Evolutionary conservation across 2,329 filamentous ascomycete genomes (phyloP).

Genomic region (Sporothrix humicola): DNA sequence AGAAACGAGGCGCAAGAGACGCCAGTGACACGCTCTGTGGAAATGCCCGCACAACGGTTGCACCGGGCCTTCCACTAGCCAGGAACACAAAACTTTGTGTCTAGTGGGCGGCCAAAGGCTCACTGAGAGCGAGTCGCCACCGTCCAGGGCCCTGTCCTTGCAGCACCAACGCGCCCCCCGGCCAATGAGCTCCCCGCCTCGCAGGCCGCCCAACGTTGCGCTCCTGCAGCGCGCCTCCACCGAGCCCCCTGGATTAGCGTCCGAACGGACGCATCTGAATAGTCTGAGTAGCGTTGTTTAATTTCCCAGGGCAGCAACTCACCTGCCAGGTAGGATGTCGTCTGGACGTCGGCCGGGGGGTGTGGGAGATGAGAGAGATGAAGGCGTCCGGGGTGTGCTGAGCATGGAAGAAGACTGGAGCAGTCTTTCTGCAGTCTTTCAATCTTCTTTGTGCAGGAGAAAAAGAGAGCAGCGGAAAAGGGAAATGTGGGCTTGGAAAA

Average conservation of each 20-base stretch:
- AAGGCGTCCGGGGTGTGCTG: conserved; percentile 24
- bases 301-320: conserved; percentile 37
- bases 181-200: conserved; percentile 23
- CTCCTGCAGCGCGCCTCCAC: conserved; percentile 32
- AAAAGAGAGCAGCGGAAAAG: conserved; percentile 7
- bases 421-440: conserved; percentile 3
- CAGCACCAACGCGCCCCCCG: not conserved
- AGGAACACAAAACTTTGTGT: conserved; percentile 16
- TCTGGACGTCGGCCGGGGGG: conserved; percentile 1
- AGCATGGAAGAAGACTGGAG: not conserved
- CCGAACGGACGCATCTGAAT: conserved; percentile 29
- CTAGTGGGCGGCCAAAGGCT: not conserved
- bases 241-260: conserved; percentile 39
- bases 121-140: not conserved
- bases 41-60: conserved; percentile 25
- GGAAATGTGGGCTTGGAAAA: conserved; percentile 30
- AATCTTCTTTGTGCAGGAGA: not conserved
- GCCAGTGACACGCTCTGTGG: conserved; percentile 10
- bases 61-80: conserved; percentile 14
- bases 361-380: conserved; percentile 32
- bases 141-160: conserved; percentile 9
- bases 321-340: conserved; percentile 28
- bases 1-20: not conserved
- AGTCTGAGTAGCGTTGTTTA: conserved; percentile 36
- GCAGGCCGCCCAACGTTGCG: conserved; percentile 30